Percentiles rank a stretch among this genome's conserved stretches.
Conservation (phyloP, 768 basidiomycete genomes). For the Termitomyces sp. region DNA sequence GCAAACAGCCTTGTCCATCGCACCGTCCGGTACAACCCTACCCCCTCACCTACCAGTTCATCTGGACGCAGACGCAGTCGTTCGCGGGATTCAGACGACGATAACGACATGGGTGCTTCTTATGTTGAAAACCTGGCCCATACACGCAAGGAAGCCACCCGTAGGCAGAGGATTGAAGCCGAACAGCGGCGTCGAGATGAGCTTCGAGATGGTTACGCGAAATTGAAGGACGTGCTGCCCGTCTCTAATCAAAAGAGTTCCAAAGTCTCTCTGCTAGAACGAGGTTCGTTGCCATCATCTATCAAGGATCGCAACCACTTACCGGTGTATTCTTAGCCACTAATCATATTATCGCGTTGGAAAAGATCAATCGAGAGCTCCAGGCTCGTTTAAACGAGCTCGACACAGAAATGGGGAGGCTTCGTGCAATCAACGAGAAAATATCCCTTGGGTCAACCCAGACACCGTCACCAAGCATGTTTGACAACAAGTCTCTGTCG, state of each 20-base stretch:
- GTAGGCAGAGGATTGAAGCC: conserved; percentile 84
- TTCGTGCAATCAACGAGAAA: conserved; percentile 79
- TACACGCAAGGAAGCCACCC: conserved; percentile 80
- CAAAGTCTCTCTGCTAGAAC: conserved; percentile 84
- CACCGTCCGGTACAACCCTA: conserved; percentile 72
- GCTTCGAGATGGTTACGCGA: conserved; percentile 84
- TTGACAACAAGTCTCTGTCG: conserved; percentile 55
- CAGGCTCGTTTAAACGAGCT: conserved; percentile 62
- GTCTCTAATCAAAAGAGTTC: conserved; percentile 88
- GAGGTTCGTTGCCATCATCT: conserved; percentile 51
- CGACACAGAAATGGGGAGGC: conserved; percentile 67
- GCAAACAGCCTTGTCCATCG: conserved; percentile 76
- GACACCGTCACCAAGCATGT: conserved; percentile 54
- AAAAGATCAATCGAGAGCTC: conserved; percentile 70
- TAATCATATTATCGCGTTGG: conserved; percentile 71
- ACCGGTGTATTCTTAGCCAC: conserved; percentile 49
- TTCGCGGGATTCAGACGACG: conserved; percentile 78
- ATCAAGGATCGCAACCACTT: conserved; percentile 11
- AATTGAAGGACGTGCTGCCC: conserved; percentile 84
- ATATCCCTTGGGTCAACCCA: conserved; percentile 64
- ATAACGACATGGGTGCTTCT: conserved; percentile 66
- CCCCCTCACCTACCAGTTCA: conserved; percentile 77
- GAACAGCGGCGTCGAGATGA: conserved; percentile 88
- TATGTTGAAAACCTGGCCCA: conserved; percentile 71
- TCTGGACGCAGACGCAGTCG: conserved; percentile 64